Evolutionary conservation across 345 rosid species (phyloP), one percentile per base, ranked within the genome.

Genomic region (Trapa incisa): DNA sequence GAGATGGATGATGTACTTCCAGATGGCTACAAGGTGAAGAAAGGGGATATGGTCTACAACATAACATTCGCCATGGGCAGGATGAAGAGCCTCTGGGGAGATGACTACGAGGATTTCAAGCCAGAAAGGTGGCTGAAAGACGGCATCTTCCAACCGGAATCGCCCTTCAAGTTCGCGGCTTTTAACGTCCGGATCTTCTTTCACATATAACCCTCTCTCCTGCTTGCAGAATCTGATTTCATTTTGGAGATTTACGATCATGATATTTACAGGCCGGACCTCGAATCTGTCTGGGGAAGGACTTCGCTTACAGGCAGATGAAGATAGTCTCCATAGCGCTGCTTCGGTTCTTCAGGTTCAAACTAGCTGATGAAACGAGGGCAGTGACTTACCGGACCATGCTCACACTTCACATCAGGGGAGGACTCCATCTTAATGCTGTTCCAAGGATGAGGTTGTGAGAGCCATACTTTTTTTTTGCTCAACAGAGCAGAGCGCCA

Each of bases 111-210:
- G 68, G 88, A 76, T 11, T 88, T 85, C 71, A 73, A 70, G 22
- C 96, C 95, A 0, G 89, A 89, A 78, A 83, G 98, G 76, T 88
- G 98, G 96, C 82, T 89, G 32, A 70, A 75, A 22, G 67, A 81
- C 41, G 89, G 96, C 35, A 45, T 72, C 35, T 87, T 92, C 70
- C 90, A 80, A 48, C 88, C 85, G 0, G 84, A 89, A 69, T 79
- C 87, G 1, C 86, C 89, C 0, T 87, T 86, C 83, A 89, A 92
- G 76, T 92, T 92, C 69, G 61, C 75, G 4, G 74, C 91, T 15
- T 92, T 87, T 70, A 84, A 89, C 73, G 92, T 82, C 4, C 0
- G 70, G 57, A 50, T 35, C 37, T 11, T 16, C 33, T 22, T 22
- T 22, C 29, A 22, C 29, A 8, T 41, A 56, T 56, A 5, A 22